Conservation (phyloP, 2,329 filamentous ascomycete genomes). For the Claviceps spartinae region DNA sequence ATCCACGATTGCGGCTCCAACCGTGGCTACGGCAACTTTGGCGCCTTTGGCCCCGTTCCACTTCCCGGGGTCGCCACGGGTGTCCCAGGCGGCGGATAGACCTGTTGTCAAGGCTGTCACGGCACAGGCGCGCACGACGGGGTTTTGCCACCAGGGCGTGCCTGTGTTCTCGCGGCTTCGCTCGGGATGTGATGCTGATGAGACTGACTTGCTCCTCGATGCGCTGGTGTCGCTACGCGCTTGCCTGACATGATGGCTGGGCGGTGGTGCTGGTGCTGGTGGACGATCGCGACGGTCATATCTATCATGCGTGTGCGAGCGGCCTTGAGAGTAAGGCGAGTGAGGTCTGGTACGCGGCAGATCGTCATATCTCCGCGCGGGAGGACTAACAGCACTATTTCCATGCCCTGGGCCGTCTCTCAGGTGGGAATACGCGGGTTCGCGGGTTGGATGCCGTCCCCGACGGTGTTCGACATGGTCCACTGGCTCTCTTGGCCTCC, state of each 20-base stretch:
- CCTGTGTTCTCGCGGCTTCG: not conserved
- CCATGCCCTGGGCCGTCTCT: not conserved
- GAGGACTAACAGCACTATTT: not conserved
- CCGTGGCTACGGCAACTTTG: slow-evolving; percentile 32
- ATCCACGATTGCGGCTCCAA: slow-evolving; percentile 35
- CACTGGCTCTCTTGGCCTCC: not conserved
- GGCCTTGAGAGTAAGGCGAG: slow-evolving; percentile 1
- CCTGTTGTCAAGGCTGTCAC: slow-evolving; percentile 33
- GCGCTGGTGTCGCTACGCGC: not conserved
- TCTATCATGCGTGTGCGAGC: not conserved
- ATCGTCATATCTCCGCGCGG: not conserved
- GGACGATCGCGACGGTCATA: not conserved
- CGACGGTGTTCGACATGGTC: not conserved
- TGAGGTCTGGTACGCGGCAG: not conserved
- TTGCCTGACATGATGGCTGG: not conserved
- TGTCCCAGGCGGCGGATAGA: slow-evolving; percentile 32
- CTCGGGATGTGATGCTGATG: not conserved
- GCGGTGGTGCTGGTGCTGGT: not conserved
- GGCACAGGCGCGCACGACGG: slow-evolving; percentile 25
- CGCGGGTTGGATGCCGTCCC: not conserved
- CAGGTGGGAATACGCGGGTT: not conserved
- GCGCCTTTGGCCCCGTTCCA: slow-evolving; percentile 37
- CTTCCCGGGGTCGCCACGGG: slow-evolving; percentile 29
- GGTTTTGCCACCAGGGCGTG: slow-evolving; percentile 23
- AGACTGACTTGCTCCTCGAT: not conserved